phyloP scores from a whole-genome alignment of 768 basidiomycete genomes.

The Albatrellus ellisii region DNA sequence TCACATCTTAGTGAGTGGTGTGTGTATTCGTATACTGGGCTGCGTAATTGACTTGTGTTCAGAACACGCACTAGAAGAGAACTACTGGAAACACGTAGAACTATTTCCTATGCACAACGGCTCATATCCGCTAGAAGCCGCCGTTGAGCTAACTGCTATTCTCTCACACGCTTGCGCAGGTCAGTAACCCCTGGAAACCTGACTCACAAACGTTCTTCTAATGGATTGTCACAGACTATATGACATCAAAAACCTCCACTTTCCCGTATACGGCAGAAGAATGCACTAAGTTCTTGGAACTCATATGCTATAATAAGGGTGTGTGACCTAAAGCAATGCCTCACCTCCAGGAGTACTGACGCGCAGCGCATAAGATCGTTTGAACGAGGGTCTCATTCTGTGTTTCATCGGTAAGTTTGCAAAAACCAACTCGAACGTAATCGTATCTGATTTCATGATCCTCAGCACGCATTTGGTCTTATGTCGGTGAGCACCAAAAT shows the following conservation, averaged over 20 bases:
- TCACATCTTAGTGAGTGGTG: constrained; percentile 1
- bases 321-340: too few relatives aligned
- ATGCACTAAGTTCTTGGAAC: neutral
- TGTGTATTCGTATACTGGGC: neutral
- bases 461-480: neutral
- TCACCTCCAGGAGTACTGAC: too few relatives aligned
- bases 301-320: neutral
- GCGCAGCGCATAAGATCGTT: neutral
- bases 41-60: neutral
- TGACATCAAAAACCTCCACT: neutral
- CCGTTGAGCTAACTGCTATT: neutral
- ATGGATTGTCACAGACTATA: neutral
- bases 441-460: neutral
- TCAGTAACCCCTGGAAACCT: neutral
- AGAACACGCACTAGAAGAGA: neutral
- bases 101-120: neutral
- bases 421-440: too few relatives aligned
- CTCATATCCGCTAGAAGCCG: neutral
- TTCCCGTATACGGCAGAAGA: neutral
- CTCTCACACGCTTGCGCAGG: neutral
- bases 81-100: constrained; percentile 4
- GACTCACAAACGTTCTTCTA: neutral
- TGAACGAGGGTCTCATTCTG: neutral
- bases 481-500: neutral
- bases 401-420: neutral